Evolutionary conservation across 768 basidiomycete species (phyloP).

Genomic region (Cantharellus anzutake): DNA sequence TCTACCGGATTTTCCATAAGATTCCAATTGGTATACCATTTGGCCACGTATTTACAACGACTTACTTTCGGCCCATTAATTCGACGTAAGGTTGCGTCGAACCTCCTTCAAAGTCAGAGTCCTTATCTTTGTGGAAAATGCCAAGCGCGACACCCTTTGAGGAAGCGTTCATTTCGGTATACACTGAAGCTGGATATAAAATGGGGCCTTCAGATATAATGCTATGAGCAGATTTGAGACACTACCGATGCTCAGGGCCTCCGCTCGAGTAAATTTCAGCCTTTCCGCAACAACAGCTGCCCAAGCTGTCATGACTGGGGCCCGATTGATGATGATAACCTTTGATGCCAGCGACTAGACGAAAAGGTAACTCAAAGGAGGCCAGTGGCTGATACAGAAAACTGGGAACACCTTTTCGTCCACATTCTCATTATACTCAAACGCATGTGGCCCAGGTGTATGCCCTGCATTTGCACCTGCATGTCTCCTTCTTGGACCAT

Average conservation of each 20-base stretch:
- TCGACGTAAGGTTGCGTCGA: slow-evolving; percentile 72
- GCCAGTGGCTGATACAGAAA: not conserved
- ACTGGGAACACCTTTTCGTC: slow-evolving; percentile 38
- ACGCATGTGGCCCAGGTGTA: slow-evolving; percentile 1
- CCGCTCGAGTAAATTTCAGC: slow-evolving; percentile 71
- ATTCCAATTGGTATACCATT: no score
- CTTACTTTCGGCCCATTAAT: slow-evolving; percentile 53
- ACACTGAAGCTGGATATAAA: slow-evolving; percentile 50
- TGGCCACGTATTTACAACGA: not conserved
- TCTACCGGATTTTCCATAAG: no score
- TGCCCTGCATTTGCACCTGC: no score
- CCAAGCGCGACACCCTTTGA: slow-evolving; percentile 49
- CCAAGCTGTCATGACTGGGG: slow-evolving; percentile 93
- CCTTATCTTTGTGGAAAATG: slow-evolving; percentile 38
- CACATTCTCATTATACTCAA: slow-evolving; percentile 54
- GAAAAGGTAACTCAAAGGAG: slow-evolving; percentile 1
- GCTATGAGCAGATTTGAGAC: not conserved
- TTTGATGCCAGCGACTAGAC: slow-evolving; percentile 39
- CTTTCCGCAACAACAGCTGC: slow-evolving; percentile 68
- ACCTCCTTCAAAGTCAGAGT: slow-evolving; percentile 35
- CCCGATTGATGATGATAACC: slow-evolving; percentile 61
- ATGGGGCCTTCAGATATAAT: not conserved
- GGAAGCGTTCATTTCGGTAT: slow-evolving; percentile 83
- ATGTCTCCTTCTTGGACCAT: slow-evolving; percentile 42
- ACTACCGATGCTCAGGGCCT: slow-evolving; percentile 80